Base-by-base conservation (phyloP, 371 early-diverging fungal genomes). In the Actinomortierella wolfii region DNA sequence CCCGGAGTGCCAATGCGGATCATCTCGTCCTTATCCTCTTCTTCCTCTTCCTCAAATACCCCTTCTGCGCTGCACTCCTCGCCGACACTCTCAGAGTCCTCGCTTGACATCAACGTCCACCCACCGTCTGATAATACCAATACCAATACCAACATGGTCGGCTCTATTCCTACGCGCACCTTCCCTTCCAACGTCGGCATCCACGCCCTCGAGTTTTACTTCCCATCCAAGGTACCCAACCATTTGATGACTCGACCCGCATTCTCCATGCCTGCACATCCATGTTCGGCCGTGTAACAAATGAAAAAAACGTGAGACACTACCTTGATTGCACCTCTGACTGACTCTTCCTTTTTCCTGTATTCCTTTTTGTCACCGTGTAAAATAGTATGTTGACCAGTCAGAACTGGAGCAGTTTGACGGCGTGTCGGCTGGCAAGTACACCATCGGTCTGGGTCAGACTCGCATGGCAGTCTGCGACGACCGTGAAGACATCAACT, bases 391-490 rank as follows among this genome's bases (percentile, higher is more conserved):
- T 67, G 95, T 97, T 44, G 89, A 90, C 63, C 97, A 97, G 80
- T 64, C 81, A 29, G 94, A 92, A 71, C 82, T 89, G 81, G 98
- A 97, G 78, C 78, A 87, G 70, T 91, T 90, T 79, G 96, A 97
- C 78, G 91, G 92, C 44, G 97, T 93, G 46, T 94, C 96, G 40
- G 81, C 92, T 50, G 98, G 98, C 66, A 98, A 97, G 83, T 98
- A 98, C 79, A 96, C 97, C 55, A 95, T 97, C 67, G 98, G 98
- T 62, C 89, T 98, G 23, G 98, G 97, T 44, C 97, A 97, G 82
- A 87, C 83, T 55, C 89, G 89, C 75, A 98, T 98, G 98, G 94
- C 91, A 25, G 89, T 97, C 68, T 89, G 91, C 82, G 96, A 95
- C 77, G 97, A 97, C 79, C 86, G 94, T 60, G 97, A 98, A 81